A percentile compares a stretch with the other conserved stretches of the same genome.
phyloP scores from a whole-genome alignment of 2,329 filamentous ascomycete species.

The Penicillium verrucosum region DNA sequence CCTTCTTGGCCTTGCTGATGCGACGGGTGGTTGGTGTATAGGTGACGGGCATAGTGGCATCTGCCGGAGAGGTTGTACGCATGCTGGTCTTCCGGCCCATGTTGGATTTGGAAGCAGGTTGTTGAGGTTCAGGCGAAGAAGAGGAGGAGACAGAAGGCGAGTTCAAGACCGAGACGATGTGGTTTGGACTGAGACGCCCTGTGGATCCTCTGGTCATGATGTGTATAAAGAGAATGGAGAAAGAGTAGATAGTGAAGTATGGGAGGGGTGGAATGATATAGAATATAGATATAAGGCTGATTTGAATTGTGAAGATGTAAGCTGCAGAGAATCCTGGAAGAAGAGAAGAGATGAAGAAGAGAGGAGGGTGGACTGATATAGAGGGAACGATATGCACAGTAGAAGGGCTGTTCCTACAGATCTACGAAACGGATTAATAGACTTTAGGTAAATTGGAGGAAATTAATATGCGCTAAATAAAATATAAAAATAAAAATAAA shows the following conservation, averaged over 20 bases:
- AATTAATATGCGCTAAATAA: constrained; percentile 11
- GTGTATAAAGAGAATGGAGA: constrained; percentile 3
- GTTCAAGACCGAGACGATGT: constrained; percentile 22
- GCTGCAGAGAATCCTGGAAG: constrained; percentile 14
- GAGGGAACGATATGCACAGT: constrained; percentile 14
- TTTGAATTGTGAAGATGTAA: constrained; percentile 9
- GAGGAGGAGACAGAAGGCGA: constrained; percentile 19
- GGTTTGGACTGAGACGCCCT: constrained; percentile 21
- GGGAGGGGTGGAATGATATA: neutral
- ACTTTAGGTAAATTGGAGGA: constrained; percentile 16
- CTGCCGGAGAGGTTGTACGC: constrained; percentile 29
- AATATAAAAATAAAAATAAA: constrained; percentile 8
- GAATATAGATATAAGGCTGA: neutral
- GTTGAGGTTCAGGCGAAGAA: constrained; percentile 17
- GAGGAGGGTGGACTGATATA: constrained; percentile 27
- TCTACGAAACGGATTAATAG: constrained; percentile 22
- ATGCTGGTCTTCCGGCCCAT: constrained; percentile 29
- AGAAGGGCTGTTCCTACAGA: constrained; percentile 20
- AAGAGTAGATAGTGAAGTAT: neutral
- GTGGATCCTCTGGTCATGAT: constrained; percentile 26
- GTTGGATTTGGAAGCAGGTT: constrained; percentile 9
- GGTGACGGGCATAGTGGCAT: constrained; percentile 37
- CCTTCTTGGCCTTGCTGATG: constrained; percentile 53
- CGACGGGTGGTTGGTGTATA: constrained; percentile 51
- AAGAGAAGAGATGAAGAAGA: constrained; percentile 19